Base-by-base conservation (phyloP, 257 asterid genomes). In the Solanum pimpinellifolium region DNA sequence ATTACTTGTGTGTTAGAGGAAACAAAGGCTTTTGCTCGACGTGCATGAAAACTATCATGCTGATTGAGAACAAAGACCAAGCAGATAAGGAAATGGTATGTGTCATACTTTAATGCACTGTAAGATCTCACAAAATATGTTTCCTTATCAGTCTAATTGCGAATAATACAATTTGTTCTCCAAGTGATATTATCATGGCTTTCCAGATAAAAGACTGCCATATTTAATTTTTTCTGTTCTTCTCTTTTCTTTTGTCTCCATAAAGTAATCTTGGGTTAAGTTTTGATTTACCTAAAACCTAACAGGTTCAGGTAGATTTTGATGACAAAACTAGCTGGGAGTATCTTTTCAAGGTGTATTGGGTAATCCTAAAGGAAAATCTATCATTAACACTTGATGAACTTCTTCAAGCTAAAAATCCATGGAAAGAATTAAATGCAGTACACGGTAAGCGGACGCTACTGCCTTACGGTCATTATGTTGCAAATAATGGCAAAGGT, bases 311-410 rank as follows among this genome's bases (percentile, higher is more conserved):
- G 90, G 96, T 96, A 85, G 98, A 96, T 94, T 96, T 96, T 90
- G 98, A 96, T 87, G 99, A 96, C 91, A 87, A 89, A 87, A 88
- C 85, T 65, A 95, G 98, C 93, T 96, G 98, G 97, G 99, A 96
- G 87, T 94, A 96, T 92, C 98, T 96, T 88, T 96, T 96, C 92
- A 95, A 96, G 90, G 92, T 93, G 78, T 96, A 96, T 88, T 96
- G 99, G 99, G 90, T 93, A 83, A 65, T 46, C 89, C 90, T 96
- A 88, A 95, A 92, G 86, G 95, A 91, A 85, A 91, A 91, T 75
- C 86, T 94, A 69, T 94, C 96, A 0, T 90, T 96, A 88, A 95
- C 96, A 33, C 68, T 93, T 42, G 85, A 76, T 85, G 98, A 96
- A 90, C 95, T 96, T 86, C 88, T 89, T 75, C 96, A 92, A 90